These are phyloP conservation scores for Lachancea mirantina DNA, from an alignment of 805 yeast species.

Conservation along the genomic window DNA sequence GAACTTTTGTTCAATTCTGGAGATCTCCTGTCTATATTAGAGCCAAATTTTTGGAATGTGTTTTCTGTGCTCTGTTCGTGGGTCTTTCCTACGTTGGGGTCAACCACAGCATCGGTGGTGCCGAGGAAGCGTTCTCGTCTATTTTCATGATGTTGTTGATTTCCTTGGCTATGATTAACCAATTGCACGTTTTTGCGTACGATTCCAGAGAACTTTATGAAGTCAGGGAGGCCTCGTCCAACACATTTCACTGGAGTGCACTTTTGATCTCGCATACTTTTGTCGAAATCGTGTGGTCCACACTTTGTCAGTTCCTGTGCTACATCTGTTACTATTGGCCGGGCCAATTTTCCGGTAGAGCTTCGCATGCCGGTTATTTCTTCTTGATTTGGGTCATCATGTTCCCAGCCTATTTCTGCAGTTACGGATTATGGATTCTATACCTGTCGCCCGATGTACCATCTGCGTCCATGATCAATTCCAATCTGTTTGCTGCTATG, in stretches of 20 bases:
- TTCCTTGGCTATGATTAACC: slow-evolving; percentile 50
- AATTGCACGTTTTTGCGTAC: slow-evolving; percentile 55
- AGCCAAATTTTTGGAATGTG: slow-evolving; percentile 48
- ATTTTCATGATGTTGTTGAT: slow-evolving; percentile 49
- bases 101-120: slow-evolving; percentile 51
- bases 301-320: slow-evolving; percentile 46
- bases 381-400: slow-evolving; percentile 41
- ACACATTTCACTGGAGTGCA: slow-evolving; percentile 61
- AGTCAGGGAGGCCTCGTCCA: slow-evolving; percentile 67
- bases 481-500: slow-evolving; percentile 46
- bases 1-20: slow-evolving; percentile 58
- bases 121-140: slow-evolving; percentile 57
- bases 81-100: slow-evolving; percentile 64
- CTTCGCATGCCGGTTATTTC: slow-evolving; percentile 47
- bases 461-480: slow-evolving; percentile 36
- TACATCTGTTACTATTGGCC: slow-evolving; percentile 43
- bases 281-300: slow-evolving; percentile 44
- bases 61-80: slow-evolving; percentile 50
- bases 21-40: slow-evolving; percentile 55
- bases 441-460: slow-evolving; percentile 40
- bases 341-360: slow-evolving; percentile 35
- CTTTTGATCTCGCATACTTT: slow-evolving; percentile 40
- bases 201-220: slow-evolving; percentile 58
- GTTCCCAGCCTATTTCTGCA: slow-evolving; percentile 44
- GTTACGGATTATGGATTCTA: slow-evolving; percentile 48